These are phyloP conservation scores for Sisymbrium altissimum DNA, from an alignment of 345 rosid species.

Conservation along the genomic window DNA sequence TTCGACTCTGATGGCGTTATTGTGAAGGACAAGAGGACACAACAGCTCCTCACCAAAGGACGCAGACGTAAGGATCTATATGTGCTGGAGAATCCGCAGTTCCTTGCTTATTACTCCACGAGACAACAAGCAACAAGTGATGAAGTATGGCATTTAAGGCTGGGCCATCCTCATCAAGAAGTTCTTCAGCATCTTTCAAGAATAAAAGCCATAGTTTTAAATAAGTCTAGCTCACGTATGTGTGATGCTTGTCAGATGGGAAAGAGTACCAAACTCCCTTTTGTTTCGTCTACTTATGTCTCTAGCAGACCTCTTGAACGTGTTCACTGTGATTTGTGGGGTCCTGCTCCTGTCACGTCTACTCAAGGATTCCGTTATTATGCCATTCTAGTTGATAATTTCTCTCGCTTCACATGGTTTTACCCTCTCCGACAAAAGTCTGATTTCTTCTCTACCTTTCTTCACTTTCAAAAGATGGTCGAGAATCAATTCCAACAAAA, in stretches of 20 bases:
- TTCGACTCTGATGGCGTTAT: not conserved
- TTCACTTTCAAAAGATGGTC: not conserved
- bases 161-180: not conserved
- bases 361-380: not conserved
- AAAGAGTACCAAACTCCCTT: not conserved
- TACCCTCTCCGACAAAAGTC: not conserved
- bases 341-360: not conserved
- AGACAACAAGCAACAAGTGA: not conserved
- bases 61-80: not conserved
- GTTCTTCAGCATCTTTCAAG: not conserved
- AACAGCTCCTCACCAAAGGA: not conserved
- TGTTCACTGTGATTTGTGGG: not conserved
- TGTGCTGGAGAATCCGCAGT: not conserved
- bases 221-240: not conserved
- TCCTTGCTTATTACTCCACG: not conserved
- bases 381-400: not conserved
- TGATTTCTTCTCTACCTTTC: not conserved
- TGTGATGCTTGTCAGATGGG: not conserved
- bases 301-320: not conserved
- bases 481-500: not conserved
- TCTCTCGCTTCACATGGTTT: not conserved
- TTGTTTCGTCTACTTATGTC: not conserved
- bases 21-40: not conserved
- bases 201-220: not conserved
- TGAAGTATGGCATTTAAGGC: not conserved